These are phyloP conservation scores for Phytophthora meadii DNA, from an alignment of 352 stramenopile species.

Conservation along the genomic window DNA sequence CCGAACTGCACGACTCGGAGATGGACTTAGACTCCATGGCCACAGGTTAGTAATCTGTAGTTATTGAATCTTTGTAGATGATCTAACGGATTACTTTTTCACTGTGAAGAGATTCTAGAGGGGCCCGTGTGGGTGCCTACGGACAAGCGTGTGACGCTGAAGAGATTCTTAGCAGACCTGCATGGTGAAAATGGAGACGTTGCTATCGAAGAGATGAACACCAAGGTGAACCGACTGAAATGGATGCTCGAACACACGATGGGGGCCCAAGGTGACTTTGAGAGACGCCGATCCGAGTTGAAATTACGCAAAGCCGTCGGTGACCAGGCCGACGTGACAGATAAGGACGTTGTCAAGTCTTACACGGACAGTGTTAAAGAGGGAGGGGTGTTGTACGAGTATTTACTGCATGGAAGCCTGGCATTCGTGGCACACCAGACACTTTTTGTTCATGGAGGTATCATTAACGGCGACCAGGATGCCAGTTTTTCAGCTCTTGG, in stretches of 20 bases:
- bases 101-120: constrained; percentile 67
- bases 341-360: constrained; percentile 85
- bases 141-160: constrained; percentile 61
- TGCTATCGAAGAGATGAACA: constrained; percentile 59
- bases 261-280: constrained; percentile 91
- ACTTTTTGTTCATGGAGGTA: constrained; percentile 94
- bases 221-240: constrained; percentile 82
- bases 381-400: constrained; percentile 86
- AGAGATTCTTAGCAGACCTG: constrained; percentile 52
- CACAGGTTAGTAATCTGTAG: constrained; percentile 37
- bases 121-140: constrained; percentile 72
- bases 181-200: constrained; percentile 1
- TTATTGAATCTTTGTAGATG: neutral
- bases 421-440: constrained; percentile 85
- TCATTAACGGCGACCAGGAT: constrained; percentile 60
- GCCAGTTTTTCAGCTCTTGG: constrained; percentile 65
- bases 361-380: constrained; percentile 77
- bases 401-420: constrained; percentile 81
- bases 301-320: constrained; percentile 17
- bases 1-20: constrained; percentile 79
- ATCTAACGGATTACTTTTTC: neutral
- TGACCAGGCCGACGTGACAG: constrained; percentile 39
- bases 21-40: constrained; percentile 72
- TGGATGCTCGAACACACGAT: constrained; percentile 94
- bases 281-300: constrained; percentile 86